Conservation (phyloP, 2,329 filamentous ascomycete genomes). For the Pestalotiopsis sp. region DNA sequence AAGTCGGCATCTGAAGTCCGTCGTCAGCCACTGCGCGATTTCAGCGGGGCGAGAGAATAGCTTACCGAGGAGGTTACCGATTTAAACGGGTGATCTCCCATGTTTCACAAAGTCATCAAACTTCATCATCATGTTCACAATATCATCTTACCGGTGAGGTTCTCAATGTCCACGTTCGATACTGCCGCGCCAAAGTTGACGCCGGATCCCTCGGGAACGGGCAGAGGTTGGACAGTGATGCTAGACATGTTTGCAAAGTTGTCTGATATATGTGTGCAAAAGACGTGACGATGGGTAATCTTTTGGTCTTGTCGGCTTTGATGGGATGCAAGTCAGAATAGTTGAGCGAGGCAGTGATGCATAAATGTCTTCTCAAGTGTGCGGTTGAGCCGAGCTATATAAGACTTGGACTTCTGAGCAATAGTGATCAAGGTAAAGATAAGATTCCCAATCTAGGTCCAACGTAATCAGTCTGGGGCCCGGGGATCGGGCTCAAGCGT, state of each 20-base stretch:
- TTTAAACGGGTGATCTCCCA: slow-evolving; percentile 47
- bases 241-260: slow-evolving; percentile 13
- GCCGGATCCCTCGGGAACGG: slow-evolving; percentile 36
- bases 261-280: not conserved
- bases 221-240: slow-evolving; percentile 41
- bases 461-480: not conserved
- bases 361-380: not conserved
- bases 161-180: slow-evolving; percentile 61
- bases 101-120: slow-evolving; percentile 14
- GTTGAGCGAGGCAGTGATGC: not conserved
- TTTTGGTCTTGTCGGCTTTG: not conserved
- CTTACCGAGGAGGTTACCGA: slow-evolving; percentile 63
- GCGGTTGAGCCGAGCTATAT: not conserved
- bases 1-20: slow-evolving; percentile 63
- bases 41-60: slow-evolving; percentile 9
- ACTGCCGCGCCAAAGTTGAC: slow-evolving; percentile 66
- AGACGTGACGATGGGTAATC: not conserved
- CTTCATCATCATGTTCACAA: slow-evolving; percentile 15
- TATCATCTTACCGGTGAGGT: slow-evolving; percentile 58
- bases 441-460: not conserved
- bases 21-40: slow-evolving; percentile 18
- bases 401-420: not conserved
- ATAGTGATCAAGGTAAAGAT: not conserved
- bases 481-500: not conserved
- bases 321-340: not conserved